Conservation (phyloP, 305 asterid genomes). For the Fraxinus sp. region DNA sequence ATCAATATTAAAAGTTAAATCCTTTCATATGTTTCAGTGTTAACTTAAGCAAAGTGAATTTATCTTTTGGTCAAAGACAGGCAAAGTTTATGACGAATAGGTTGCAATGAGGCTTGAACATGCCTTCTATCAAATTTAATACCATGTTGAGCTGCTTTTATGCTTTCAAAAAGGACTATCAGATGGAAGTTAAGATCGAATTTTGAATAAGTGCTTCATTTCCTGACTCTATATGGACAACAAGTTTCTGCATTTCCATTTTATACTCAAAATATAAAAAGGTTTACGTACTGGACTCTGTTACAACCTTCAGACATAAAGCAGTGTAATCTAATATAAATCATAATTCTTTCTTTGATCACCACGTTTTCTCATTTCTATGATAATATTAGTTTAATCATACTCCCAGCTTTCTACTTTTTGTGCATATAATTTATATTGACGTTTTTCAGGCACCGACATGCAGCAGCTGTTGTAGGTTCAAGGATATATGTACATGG, state of each 20-base stretch:
- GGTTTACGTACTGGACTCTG: slow-evolving; percentile 6
- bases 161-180: too few relatives aligned
- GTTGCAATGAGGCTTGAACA: too few relatives aligned
- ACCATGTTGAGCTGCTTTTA: too few relatives aligned
- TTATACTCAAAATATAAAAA: neutral
- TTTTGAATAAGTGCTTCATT: neutral
- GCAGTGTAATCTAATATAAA: slow-evolving; percentile 6
- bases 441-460: slow-evolving; percentile 77
- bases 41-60: too few relatives aligned
- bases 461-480: slow-evolving; percentile 76
- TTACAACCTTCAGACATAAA: neutral
- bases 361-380: neutral
- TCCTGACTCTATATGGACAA: neutral
- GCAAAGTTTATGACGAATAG: too few relatives aligned
- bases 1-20: too few relatives aligned
- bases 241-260: neutral
- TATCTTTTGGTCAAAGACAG: too few relatives aligned
- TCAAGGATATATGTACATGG: slow-evolving; percentile 78
- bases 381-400: neutral
- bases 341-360: neutral
- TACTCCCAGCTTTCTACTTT: neutral
- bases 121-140: too few relatives aligned
- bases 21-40: too few relatives aligned
- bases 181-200: too few relatives aligned
- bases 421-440: slow-evolving; percentile 11